Percentiles rank a stretch among this genome's conserved stretches.
Conservation (phyloP, 2,329 filamentous ascomycete genomes). For the Xylaria sp. region DNA sequence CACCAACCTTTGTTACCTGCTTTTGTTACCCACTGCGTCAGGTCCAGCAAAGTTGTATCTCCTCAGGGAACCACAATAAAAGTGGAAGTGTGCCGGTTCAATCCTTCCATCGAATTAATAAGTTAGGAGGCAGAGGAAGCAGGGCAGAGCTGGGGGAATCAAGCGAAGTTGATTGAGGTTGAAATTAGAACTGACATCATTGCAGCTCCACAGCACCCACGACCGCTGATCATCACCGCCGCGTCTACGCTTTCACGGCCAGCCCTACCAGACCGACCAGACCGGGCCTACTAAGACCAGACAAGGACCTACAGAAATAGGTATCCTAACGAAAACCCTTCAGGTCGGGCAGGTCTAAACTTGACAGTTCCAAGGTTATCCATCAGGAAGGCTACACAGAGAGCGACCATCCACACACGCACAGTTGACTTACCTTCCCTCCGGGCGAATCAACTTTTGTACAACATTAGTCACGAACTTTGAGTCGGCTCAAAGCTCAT, state of each 20-base stretch:
- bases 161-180: constrained; percentile 9
- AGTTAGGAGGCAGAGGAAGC: constrained; percentile 13
- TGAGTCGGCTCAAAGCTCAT: neutral
- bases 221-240: constrained; percentile 31
- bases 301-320: constrained; percentile 12
- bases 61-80: neutral
- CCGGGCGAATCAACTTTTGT: constrained; percentile 6
- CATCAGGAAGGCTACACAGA: constrained; percentile 2
- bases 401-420: neutral
- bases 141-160: constrained; percentile 14
- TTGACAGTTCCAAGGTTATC: constrained; percentile 7
- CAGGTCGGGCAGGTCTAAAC: constrained; percentile 12
- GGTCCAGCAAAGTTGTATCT: neutral
- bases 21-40: constrained; percentile 14
- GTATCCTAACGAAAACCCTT: constrained; percentile 6
- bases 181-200: constrained; percentile 45
- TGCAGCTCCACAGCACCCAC: constrained; percentile 41
- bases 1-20: constrained; percentile 10
- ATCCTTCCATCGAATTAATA: constrained; percentile 13
- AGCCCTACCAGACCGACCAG: constrained; percentile 2
- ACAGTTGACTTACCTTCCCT: too few relatives aligned
- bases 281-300: neutral
- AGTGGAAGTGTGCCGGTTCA: neutral
- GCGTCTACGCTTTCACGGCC: constrained; percentile 1
- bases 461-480: neutral